Conservation (phyloP, 1,284 basidiomycete species). For the Ustilago bromivora region DNA sequence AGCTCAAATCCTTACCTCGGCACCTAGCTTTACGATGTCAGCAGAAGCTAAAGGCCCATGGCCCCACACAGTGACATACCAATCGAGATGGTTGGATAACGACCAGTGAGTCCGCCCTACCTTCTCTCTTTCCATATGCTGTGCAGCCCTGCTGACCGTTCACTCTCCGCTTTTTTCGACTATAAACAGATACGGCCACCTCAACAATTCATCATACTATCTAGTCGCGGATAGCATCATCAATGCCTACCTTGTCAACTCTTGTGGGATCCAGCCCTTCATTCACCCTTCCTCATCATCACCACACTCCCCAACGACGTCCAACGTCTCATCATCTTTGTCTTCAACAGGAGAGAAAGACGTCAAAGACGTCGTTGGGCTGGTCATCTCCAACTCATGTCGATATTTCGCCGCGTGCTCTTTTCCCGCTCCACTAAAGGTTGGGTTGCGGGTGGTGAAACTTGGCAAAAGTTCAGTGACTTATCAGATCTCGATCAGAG, state of each 20-base stretch:
- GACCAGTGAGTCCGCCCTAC: slow-evolving; percentile 38
- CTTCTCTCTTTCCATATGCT: not conserved
- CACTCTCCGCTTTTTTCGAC: not conserved
- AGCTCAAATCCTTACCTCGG: not conserved
- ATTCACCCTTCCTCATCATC: slow-evolving; percentile 12
- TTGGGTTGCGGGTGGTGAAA: slow-evolving; percentile 39
- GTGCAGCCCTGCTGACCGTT: not conserved
- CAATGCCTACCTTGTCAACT: slow-evolving; percentile 51
- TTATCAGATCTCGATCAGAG: slow-evolving; percentile 45
- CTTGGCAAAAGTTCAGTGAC: slow-evolving; percentile 48
- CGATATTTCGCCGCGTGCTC: slow-evolving; percentile 52
- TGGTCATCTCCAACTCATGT: slow-evolving; percentile 52
- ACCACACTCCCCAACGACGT: not conserved
- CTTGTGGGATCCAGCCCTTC: slow-evolving; percentile 49
- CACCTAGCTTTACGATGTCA: slow-evolving; percentile 11
- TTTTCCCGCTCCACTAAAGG: slow-evolving; percentile 39
- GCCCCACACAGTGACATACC: slow-evolving; percentile 35
- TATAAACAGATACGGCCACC: slow-evolving; percentile 47
- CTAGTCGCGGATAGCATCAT: slow-evolving; percentile 50
- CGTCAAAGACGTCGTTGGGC: slow-evolving; percentile 33
- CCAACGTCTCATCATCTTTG: not conserved
- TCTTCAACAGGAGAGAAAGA: slow-evolving; percentile 11
- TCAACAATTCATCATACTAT: slow-evolving; percentile 59
- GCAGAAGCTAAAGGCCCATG: slow-evolving; percentile 31
- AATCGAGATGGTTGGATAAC: slow-evolving; percentile 58